Evolutionary conservation across 2,329 filamentous ascomycete species (phyloP).

Genomic region (Magnaporthiopsis poae): DNA sequence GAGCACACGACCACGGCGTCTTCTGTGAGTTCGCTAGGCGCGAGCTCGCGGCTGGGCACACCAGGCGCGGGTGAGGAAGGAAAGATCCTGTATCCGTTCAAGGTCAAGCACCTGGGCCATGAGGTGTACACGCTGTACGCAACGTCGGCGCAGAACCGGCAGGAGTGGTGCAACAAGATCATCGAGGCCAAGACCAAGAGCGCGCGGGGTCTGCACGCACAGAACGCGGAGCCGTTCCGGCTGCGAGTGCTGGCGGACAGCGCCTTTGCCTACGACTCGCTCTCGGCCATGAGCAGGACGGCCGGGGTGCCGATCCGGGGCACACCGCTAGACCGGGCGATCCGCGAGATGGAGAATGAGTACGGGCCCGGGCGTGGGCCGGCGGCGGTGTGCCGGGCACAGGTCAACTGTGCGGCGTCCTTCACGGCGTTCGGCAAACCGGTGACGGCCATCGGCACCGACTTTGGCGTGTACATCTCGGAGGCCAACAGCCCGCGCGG

Average conservation of each 20-base stretch:
- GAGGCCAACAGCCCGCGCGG: conserved; percentile 82
- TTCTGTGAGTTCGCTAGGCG: conserved; percentile 46
- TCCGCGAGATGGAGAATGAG: conserved; percentile 73
- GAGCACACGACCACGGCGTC: conserved; percentile 59
- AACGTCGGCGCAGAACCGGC: conserved; percentile 59
- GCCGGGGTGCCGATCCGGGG: conserved; percentile 69
- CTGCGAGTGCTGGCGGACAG: conserved; percentile 85
- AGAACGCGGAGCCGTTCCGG: conserved; percentile 92
- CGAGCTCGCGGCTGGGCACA: conserved; percentile 31
- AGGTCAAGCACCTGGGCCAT: conserved; percentile 87
- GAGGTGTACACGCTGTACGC: conserved; percentile 89
- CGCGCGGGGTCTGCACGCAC: conserved; percentile 74
- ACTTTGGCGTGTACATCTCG: conserved; percentile 84
- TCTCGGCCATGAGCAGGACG: conserved; percentile 49
- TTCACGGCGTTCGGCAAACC: conserved; percentile 76
- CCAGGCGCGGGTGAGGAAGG: conserved; percentile 58
- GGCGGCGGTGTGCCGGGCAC: conserved; percentile 68
- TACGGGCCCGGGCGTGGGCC: conserved; percentile 64
- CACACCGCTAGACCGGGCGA: conserved; percentile 83
- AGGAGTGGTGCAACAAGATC: conserved; percentile 89
- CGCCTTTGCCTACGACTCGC: conserved; percentile 70
- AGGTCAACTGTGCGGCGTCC: conserved; percentile 85
- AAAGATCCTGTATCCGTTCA: conserved; percentile 85
- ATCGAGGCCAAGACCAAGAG: conserved; percentile 90
- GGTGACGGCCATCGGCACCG: conserved; percentile 88